These are phyloP conservation scores for Oryza glaberrima DNA, from an alignment of 176 grass and related monocot species.

Conservation along the genomic window DNA sequence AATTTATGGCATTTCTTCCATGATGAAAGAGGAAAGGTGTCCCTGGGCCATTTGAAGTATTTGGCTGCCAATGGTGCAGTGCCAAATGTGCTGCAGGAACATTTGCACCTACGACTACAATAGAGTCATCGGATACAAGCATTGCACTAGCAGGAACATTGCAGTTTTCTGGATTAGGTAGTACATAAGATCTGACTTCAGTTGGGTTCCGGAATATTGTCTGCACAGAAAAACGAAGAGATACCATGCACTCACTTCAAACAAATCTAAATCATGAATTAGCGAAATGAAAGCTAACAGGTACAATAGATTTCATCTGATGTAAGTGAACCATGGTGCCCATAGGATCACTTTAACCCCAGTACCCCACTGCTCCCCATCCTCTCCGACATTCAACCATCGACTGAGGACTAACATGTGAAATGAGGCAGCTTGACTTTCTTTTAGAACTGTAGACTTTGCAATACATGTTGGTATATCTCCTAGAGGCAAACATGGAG, in stretches of 20 bases:
- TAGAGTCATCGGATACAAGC: constrained; percentile 76
- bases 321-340: background rate
- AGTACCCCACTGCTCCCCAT: too few species aligned
- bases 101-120: constrained; percentile 83
- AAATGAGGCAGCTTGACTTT: background rate
- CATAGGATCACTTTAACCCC: too few species aligned
- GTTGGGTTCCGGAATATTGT: constrained; percentile 97
- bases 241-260: background rate
- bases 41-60: constrained; percentile 78
- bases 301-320: background rate
- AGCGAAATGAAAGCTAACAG: constrained; percentile 12
- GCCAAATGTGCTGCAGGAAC: constrained; percentile 80
- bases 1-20: constrained; percentile 68
- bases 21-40: constrained; percentile 91
- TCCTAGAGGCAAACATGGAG: constrained; percentile 21
- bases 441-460: constrained; percentile 27
- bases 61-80: constrained; percentile 96
- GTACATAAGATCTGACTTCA: constrained; percentile 72
- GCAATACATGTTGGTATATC: background rate
- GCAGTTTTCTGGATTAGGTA: constrained; percentile 79
- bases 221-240: constrained; percentile 46
- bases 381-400: too few species aligned
- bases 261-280: background rate
- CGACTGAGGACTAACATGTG: background rate
- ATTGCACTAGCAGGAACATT: constrained; percentile 86